phyloP scores from a whole-genome alignment of 1,284 basidiomycete species.

The Ceratobasidium theobromae region DNA sequence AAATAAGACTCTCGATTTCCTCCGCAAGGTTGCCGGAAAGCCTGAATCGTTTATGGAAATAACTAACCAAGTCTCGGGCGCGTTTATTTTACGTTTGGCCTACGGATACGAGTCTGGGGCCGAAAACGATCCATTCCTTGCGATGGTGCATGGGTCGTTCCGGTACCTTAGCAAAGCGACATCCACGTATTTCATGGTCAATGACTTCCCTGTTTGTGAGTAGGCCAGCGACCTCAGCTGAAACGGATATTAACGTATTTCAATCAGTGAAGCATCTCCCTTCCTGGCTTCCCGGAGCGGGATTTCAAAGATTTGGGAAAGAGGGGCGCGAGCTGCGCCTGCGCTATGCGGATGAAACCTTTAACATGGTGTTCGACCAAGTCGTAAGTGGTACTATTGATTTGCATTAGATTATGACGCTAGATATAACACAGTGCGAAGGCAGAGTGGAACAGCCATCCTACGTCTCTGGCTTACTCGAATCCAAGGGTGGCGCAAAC shows the following conservation, averaged over 20 bases:
- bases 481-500: conserved; percentile 3
- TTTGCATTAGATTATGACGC: too few species aligned
- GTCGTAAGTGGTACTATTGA: neutral
- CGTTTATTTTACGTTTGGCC: conserved; percentile 7
- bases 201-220: conserved; percentile 10
- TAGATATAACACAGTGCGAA: too few species aligned
- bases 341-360: neutral
- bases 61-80: neutral
- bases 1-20: neutral
- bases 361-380: neutral
- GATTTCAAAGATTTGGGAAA: neutral
- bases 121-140: conserved; percentile 3
- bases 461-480: conserved; percentile 9
- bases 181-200: neutral
- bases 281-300: neutral
- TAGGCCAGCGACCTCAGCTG: neutral
- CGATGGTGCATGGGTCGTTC: neutral
- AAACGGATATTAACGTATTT: neutral
- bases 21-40: neutral
- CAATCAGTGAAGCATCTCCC: neutral
- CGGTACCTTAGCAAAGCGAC: neutral
- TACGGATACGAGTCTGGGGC: neutral
- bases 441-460: conserved; percentile 2
- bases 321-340: neutral
- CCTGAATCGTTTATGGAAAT: neutral